Percentiles rank a stretch among this genome's conserved stretches.
These are phyloP conservation scores for Aspergillus kassunensis DNA, from an alignment of 495 filamentous ascomycete genomes.

Conservation along the genomic window DNA sequence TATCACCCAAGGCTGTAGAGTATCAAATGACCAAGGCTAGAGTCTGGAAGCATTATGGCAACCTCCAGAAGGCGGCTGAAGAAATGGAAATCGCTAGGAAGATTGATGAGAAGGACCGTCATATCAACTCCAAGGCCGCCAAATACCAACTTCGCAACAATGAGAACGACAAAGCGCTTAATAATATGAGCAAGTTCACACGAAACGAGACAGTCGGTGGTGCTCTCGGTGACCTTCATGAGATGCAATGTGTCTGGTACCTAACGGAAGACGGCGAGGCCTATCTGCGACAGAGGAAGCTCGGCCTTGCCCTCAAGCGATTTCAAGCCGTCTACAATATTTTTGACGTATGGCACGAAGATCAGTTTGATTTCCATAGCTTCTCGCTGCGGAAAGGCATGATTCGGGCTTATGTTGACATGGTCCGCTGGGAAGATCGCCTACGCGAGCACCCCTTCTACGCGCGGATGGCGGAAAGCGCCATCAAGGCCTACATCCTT, in stretches of 20 bases:
- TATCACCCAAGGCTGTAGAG: slow-evolving; percentile 76
- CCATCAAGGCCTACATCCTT: slow-evolving; percentile 72
- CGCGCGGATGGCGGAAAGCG: slow-evolving; percentile 76
- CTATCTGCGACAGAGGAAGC: slow-evolving; percentile 75
- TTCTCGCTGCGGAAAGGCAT: slow-evolving; percentile 95
- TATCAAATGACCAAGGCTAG: slow-evolving; percentile 94
- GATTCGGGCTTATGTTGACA: slow-evolving; percentile 90
- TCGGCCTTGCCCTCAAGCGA: slow-evolving; percentile 85
- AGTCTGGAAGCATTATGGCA: slow-evolving; percentile 89
- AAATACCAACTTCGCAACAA: slow-evolving; percentile 96
- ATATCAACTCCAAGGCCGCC: slow-evolving; percentile 97
- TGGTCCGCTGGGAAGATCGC: slow-evolving; percentile 93
- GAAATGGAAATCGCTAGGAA: slow-evolving; percentile 83
- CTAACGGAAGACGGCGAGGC: slow-evolving; percentile 92
- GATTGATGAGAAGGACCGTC: slow-evolving; percentile 84
- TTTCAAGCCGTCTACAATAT: slow-evolving; percentile 83
- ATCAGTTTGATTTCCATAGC: slow-evolving; percentile 98
- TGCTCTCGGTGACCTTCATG: slow-evolving; percentile 82
- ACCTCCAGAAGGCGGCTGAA: slow-evolving; percentile 73
- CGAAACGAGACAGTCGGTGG: slow-evolving; percentile 85
- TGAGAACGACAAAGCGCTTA: slow-evolving; percentile 75
- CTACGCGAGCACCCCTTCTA: slow-evolving; percentile 92
- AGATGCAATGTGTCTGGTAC: slow-evolving; percentile 99
- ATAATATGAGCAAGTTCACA: slow-evolving; percentile 93
- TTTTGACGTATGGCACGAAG: slow-evolving; percentile 95